Base-by-base conservation (phyloP, 495 filamentous ascomycete genomes). In the Penicillium herquei region DNA sequence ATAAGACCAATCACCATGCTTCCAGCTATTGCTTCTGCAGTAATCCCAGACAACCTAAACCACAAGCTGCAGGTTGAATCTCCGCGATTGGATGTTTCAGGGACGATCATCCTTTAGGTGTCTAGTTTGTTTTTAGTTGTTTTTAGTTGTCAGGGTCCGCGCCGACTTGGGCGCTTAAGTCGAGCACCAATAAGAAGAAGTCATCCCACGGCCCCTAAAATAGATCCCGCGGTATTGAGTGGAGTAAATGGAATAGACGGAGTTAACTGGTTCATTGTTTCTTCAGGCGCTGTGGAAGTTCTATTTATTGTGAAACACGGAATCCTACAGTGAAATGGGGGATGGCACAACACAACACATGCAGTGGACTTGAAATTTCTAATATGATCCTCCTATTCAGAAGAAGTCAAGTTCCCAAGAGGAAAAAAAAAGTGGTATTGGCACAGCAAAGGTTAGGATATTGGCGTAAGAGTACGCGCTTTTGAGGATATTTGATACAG, bases 401-500 rank as follows among this genome's bases (percentile, higher is more conserved):
- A 26, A 26, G 21, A 26, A 49, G 32, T 49, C 32, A 26, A 12
- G 7, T 11, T 49, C 32, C 16, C 13, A 32, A 31, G 6, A 34
- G 11, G 18, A 18, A 17, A 35, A 30, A 37, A 37, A 46, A 32
- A 9, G 13, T 46, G 26, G 26, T 46, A 46, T 46, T 46, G 43
- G 43, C 43, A 46, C 43, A 55, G 40, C 51, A 54, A 31, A 42
- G 46, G 43, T 14, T 37, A 44, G 50, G 54, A 43, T 56, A 51
- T 47, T 48, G 46, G 51, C 54, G 48, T 55, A 52, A 18, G n/a
- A 33, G 32, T 31, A 51, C 55, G 40, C 59, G 52, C 47, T 54
- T 62, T 61, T 57, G 58, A n/a, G n/a, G 39, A 52, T 58, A 59
- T 67, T 61, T 62, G 57, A 44, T 62, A 57, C 61, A 69, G 54